Conservation (phyloP, 805 yeast species). For the Deakozyma indianensis region DNA sequence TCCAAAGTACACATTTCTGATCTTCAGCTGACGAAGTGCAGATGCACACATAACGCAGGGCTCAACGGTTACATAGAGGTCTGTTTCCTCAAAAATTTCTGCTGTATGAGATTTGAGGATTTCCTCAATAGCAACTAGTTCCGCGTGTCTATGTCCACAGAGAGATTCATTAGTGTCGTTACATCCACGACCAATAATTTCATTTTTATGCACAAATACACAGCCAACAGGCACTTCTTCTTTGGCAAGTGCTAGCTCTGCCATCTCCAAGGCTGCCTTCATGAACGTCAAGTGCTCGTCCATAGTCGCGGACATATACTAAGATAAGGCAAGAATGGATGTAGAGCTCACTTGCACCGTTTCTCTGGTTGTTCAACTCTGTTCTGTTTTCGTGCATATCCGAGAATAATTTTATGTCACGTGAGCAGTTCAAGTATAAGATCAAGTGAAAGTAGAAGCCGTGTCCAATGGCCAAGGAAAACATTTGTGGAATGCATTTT, state of each 20-base stretch:
- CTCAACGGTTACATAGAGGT: constrained; percentile 86
- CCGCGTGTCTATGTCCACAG: constrained; percentile 89
- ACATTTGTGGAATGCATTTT: no score
- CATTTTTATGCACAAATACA: constrained; percentile 40
- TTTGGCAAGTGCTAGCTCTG: constrained; percentile 45
- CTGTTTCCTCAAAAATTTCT: constrained; percentile 34
- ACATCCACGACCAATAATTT: constrained; percentile 60
- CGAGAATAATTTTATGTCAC: no score
- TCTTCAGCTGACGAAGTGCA: constrained; percentile 67
- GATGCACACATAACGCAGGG: constrained; percentile 98
- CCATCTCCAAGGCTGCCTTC: constrained; percentile 28
- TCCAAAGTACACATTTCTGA: constrained; percentile 68
- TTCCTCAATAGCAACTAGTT: constrained; percentile 60
- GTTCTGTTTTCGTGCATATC: no score
- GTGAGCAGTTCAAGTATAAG: no score
- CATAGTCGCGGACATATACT: no score
- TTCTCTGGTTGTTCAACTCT: no score
- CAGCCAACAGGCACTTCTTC: constrained; percentile 83
- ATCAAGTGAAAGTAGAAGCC: no score
- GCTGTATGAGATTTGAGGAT: constrained; percentile 26
- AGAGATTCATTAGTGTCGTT: constrained; percentile 76
- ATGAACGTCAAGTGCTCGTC: constrained; percentile 17
- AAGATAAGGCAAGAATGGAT: neutral
- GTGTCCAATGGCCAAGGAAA: no score
- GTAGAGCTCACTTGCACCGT: no score